Percentiles rank a stretch among this genome's conserved stretches.
Evolutionary conservation across 139 green algal species (phyloP).

Genomic region (Spirogloea muscicola): DNA sequence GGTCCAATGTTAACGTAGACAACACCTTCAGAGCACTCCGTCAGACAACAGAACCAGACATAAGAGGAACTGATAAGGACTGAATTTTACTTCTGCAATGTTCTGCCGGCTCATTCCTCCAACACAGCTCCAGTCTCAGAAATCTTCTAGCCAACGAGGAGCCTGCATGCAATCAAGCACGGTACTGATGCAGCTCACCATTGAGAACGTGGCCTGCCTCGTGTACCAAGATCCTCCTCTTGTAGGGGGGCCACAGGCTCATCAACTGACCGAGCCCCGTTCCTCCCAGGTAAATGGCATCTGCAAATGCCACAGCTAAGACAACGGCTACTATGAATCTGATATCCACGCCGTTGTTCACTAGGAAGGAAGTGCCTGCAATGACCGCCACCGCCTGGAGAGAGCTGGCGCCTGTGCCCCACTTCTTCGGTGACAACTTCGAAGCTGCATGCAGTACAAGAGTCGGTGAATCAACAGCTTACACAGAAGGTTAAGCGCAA

Average conservation of each 20-base stretch:
- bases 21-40: no score
- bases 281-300: constrained; percentile 11
- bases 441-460: no score
- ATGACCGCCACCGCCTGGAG: not conserved
- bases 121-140: no score
- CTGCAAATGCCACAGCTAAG: constrained; percentile 5
- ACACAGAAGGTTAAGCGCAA: no score
- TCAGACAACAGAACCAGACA: no score
- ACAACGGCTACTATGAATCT: not conserved
- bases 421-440: constrained; percentile 35
- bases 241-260: constrained; percentile 34
- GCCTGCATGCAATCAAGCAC: no score
- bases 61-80: no score
- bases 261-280: constrained; percentile 29
- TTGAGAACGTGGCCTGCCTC: constrained; percentile 35
- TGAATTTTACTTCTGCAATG: no score
- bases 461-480: no score
- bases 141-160: no score
- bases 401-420: not conserved
- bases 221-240: constrained; percentile 32
- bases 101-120: no score
- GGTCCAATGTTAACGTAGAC: no score
- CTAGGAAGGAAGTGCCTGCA: not conserved
- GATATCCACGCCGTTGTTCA: constrained; percentile 19
- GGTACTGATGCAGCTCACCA: constrained; percentile 7